Evolutionary conservation across 2,329 filamentous ascomycete species (phyloP).

Genomic region (Podosphaera fusca): DNA sequence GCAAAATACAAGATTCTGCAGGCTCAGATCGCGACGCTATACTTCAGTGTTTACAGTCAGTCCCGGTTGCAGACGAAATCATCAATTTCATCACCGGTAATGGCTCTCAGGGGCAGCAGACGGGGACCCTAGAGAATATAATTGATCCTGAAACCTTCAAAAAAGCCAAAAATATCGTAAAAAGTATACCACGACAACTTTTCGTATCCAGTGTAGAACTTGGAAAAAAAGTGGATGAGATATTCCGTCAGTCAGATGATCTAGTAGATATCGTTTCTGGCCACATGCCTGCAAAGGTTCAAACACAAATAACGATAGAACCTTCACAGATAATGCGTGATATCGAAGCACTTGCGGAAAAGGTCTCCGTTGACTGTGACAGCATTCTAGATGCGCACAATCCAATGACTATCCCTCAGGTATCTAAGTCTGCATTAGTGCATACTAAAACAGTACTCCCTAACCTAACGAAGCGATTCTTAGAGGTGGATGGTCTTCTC

Average conservation of each 20-base stretch:
- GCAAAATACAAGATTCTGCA: conserved; percentile 43
- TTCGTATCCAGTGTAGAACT: conserved; percentile 34
- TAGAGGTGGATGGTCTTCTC: conserved; percentile 38
- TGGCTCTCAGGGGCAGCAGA: conserved; percentile 21
- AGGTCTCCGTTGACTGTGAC: conserved; percentile 70
- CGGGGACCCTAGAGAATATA: conserved; percentile 47
- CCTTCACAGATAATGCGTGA: conserved; percentile 52
- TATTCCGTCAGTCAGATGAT: conserved; percentile 36
- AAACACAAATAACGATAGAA: conserved; percentile 35
- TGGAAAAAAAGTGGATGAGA: conserved; percentile 32
- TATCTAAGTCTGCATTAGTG: conserved; percentile 37
- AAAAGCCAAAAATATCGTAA: conserved; percentile 44
- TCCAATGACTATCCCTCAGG: conserved; percentile 38
- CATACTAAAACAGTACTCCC: conserved; percentile 40
- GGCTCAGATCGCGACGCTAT: conserved; percentile 45
- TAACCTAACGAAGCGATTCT: conserved; percentile 28
- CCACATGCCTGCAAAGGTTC: conserved; percentile 26
- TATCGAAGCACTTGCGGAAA: conserved; percentile 64
- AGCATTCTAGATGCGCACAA: conserved; percentile 45
- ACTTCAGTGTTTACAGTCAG: conserved; percentile 36
- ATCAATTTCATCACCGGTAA: conserved; percentile 37
- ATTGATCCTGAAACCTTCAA: conserved; percentile 51
- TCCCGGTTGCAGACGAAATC: conserved; percentile 43
- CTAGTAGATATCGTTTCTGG: conserved; percentile 41
- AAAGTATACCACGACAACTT: conserved; percentile 34